Conservation (phyloP, 257 asterid genomes). For the Solanum microdontum region DNA sequence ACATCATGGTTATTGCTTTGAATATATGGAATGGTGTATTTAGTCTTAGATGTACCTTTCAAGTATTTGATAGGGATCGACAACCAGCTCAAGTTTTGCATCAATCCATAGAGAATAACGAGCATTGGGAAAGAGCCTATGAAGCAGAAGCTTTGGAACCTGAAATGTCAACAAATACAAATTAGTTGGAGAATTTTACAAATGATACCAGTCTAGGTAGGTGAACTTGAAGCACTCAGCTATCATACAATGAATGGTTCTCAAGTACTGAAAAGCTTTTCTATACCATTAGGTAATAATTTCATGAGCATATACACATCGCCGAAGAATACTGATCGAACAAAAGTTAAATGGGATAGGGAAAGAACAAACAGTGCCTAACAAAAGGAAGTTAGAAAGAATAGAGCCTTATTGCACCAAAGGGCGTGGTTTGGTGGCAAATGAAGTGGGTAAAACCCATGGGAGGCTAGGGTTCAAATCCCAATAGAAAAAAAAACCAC, state of each 20-base stretch:
- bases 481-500: background rate
- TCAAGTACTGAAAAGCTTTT: background rate
- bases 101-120: conserved; percentile 90
- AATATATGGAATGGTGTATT: background rate
- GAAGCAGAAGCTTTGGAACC: conserved; percentile 89
- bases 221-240: background rate
- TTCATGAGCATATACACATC: background rate
- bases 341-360: background rate
- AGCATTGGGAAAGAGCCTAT: conserved; percentile 79
- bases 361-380: background rate
- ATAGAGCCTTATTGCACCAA: background rate
- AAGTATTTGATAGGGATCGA: conserved; percentile 82
- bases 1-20: background rate
- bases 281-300: background rate
- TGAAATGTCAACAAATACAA: conserved; percentile 13
- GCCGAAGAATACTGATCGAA: background rate
- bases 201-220: background rate
- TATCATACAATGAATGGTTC: background rate
- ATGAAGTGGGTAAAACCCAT: background rate
- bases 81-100: conserved; percentile 90
- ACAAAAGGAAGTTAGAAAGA: background rate
- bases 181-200: background rate
- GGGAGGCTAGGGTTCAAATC: background rate
- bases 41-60: conserved; percentile 53
- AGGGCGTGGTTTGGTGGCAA: background rate